phyloP scores from a whole-genome alignment of 2,329 filamentous ascomycete species.

The Laburnicola sp. region DNA sequence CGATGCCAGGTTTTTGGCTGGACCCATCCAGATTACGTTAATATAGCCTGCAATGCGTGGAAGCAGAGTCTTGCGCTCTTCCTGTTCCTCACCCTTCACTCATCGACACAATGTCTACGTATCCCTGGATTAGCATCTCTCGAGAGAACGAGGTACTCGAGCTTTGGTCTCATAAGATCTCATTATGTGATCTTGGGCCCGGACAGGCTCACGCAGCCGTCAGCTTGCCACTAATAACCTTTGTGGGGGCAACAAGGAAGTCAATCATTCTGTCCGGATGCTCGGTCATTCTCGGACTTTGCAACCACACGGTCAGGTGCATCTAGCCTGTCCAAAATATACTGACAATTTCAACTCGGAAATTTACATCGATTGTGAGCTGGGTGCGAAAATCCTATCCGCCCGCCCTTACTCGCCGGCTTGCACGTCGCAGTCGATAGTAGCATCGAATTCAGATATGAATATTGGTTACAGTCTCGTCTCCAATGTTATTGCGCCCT shows the following conservation, averaged over 20 bases:
- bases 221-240: constrained; percentile 11
- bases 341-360: constrained; percentile 6
- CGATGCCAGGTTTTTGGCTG: too few relatives aligned
- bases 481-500: constrained; percentile 19
- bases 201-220: not conserved
- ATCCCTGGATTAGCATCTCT: constrained; percentile 7
- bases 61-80: not conserved
- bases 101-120: not conserved
- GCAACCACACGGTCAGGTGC: constrained; percentile 8
- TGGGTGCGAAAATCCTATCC: not conserved
- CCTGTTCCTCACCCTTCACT: not conserved
- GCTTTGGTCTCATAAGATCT: constrained; percentile 7
- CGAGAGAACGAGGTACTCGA: not conserved
- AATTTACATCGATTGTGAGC: constrained; percentile 19
- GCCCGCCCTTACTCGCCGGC: not conserved
- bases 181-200: constrained; percentile 1
- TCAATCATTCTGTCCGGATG: constrained; percentile 2
- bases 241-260: constrained; percentile 15
- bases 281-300: not conserved
- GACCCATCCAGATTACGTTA: too few relatives aligned
- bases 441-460: not conserved
- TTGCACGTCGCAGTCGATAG: not conserved
- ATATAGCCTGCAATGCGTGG: too few relatives aligned
- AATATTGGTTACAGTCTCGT: constrained; percentile 17
- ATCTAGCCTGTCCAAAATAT: constrained; percentile 6